Base-by-base conservation (phyloP, 2,329 filamentous ascomycete species). In the Colletotrichum viniferum region DNA sequence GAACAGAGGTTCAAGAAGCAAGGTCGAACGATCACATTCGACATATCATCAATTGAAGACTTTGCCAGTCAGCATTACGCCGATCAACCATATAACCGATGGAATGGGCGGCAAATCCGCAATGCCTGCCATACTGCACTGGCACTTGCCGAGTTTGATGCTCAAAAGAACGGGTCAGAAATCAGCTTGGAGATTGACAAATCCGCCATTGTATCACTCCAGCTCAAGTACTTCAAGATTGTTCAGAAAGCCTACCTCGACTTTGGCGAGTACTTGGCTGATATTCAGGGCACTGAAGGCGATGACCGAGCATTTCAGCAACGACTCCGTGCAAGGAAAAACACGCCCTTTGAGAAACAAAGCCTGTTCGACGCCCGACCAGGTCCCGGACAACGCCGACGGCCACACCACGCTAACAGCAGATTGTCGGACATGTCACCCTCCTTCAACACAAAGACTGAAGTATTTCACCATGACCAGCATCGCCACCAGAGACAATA, bases 341-440 rank as follows among this genome's bases (percentile, higher is more conserved):
- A 43, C 4, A 43, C 38, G 0, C 38, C 38, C 3, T 43, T 43
- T 43, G 38, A 43, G 18, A 43, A 43, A 8, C 38, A 10, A 4
- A 43, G 16, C 18, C 0, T 43, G 1, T 43, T 43, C 1, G 38
- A 43, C 38, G 10, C 4, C 0, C 38, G 18, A 1, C 1, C 16
- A 2, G 16, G 8, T 1, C 38, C 38, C 8, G 38, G 16, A 3
- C 38, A 43, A 43, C 38, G 38, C 0, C 38, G 18, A 0, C 38
- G 38, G 0, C 2, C 38, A 43, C 7, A 2, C 36, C 38, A n/a
- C 0, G 0, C 38, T 3, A 4, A 2, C 38, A 43, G 38, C 8
- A 43, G 18, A 43, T n/a, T 10, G 1, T 43, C 38, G 9, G 16
- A 43, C 5, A 43, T 43, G 38, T n/a, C 38, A 10, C 18, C 38